Evolutionary conservation across 2,329 filamentous ascomycete genomes (phyloP).

Genomic region (Ophiostoma piceae): DNA sequence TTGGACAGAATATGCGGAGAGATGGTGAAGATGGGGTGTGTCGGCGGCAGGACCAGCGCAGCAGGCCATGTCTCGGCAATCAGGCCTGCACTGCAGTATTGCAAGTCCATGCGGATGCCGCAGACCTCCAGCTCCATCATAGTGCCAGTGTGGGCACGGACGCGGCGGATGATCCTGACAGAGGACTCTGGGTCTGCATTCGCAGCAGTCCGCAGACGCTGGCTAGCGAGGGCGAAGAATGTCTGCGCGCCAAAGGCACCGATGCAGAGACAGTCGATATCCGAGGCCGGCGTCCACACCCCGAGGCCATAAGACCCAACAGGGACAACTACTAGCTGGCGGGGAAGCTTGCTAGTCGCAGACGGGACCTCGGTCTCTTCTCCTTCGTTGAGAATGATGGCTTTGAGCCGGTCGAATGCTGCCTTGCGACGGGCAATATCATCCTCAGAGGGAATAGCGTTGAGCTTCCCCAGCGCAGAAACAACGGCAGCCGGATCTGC

Average conservation of each 20-base stretch:
- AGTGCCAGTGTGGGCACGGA: slow-evolving; percentile 54
- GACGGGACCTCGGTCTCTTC: background rate
- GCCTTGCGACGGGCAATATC: slow-evolving; percentile 34
- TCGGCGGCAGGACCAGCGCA: slow-evolving; percentile 43
- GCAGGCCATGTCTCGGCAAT: slow-evolving; percentile 51
- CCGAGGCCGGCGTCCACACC: slow-evolving; percentile 56
- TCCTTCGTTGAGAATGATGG: slow-evolving; percentile 16
- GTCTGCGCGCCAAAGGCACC: slow-evolving; percentile 55
- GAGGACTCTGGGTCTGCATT: slow-evolving; percentile 27
- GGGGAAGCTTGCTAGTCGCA: slow-evolving; percentile 25
- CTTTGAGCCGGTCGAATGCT: slow-evolving; percentile 26
- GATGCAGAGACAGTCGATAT: slow-evolving; percentile 62
- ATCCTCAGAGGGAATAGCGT: slow-evolving; percentile 43
- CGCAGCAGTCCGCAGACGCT: slow-evolving; percentile 43
- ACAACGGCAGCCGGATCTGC: slow-evolving; percentile 36
- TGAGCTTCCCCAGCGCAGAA: slow-evolving; percentile 35
- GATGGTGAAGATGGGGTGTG: slow-evolving; percentile 52
- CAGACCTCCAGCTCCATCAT: slow-evolving; percentile 60
- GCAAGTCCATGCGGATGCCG: slow-evolving; percentile 57
- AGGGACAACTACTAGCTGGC: slow-evolving; percentile 48
- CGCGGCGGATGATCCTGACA: slow-evolving; percentile 51
- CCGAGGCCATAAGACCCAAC: slow-evolving; percentile 63
- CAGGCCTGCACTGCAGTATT: slow-evolving; percentile 57
- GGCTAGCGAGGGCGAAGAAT: slow-evolving; percentile 56
- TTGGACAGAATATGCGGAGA: slow-evolving; percentile 53